Evolutionary conservation across 2,329 filamentous ascomycete species (phyloP).

Genomic region (Coniochaeta ligniaria): DNA sequence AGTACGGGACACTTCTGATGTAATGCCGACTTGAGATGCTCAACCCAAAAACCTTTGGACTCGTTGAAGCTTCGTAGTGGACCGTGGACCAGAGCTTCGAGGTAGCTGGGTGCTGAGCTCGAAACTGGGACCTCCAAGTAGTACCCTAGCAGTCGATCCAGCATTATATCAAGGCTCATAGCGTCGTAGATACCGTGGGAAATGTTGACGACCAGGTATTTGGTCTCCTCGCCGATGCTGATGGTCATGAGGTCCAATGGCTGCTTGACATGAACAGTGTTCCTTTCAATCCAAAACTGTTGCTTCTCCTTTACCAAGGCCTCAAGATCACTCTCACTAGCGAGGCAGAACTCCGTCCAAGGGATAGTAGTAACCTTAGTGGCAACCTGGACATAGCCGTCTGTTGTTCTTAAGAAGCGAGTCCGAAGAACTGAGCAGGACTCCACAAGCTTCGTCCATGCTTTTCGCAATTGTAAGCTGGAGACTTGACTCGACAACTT

Average conservation of each 20-base stretch:
- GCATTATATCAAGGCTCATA: conserved; percentile 63
- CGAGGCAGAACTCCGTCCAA: conserved; percentile 33
- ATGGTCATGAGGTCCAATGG: conserved; percentile 47
- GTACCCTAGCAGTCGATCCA: conserved; percentile 46
- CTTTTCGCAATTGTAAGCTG: conserved; percentile 36
- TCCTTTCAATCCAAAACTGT: conserved; percentile 45
- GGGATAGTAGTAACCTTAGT: conserved; percentile 32
- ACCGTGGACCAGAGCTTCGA: conserved; percentile 61
- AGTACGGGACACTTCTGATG: conserved; percentile 13
- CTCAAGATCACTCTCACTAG: conserved; percentile 21
- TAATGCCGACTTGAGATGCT: conserved; percentile 36
- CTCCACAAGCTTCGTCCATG: conserved; percentile 49
- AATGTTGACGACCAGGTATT: conserved; percentile 55
- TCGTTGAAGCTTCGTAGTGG: conserved; percentile 46
- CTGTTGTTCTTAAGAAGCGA: conserved; percentile 62
- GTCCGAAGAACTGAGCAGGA: conserved; percentile 62
- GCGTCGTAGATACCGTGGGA: conserved; percentile 90
- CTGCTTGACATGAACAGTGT: conserved; percentile 36
- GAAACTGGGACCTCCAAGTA: conserved; percentile 31
- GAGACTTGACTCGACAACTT: conserved; percentile 38
- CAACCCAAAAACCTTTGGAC: conserved; percentile 58
- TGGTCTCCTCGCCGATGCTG: conserved; percentile 9
- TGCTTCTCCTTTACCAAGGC: conserved; percentile 26
- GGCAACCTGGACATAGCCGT: conserved; percentile 72
- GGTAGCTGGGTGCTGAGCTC: conserved; percentile 45